Percentiles rank a stretch among this genome's conserved stretches.
Evolutionary conservation across 2,329 filamentous ascomycete genomes (phyloP).

Genomic region (Calonectria montana): DNA sequence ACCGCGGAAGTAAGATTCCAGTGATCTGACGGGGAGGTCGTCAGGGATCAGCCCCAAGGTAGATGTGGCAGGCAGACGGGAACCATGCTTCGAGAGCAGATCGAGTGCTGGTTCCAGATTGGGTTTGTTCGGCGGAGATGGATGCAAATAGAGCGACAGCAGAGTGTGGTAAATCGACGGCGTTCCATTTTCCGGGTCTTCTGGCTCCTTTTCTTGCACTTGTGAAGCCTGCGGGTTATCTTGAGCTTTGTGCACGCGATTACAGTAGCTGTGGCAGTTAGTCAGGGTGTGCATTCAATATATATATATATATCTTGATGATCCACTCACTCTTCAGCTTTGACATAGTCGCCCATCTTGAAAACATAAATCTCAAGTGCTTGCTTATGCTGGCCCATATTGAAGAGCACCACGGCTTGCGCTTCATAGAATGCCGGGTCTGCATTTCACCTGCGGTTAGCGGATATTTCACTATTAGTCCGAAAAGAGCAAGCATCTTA

Average conservation of each 20-base stretch:
- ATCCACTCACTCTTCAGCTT: slow-evolving; percentile 85
- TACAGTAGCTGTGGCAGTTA: slow-evolving; percentile 77
- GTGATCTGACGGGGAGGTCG: slow-evolving; percentile 78
- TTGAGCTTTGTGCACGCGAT: slow-evolving; percentile 78
- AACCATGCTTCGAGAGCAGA: slow-evolving; percentile 91
- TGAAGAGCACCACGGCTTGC: slow-evolving; percentile 89
- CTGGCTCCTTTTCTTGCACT: slow-evolving; percentile 46
- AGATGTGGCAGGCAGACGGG: slow-evolving; percentile 86
- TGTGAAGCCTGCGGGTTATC: slow-evolving; percentile 54
- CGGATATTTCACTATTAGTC: neutral
- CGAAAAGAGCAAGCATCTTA: slow-evolving; percentile 53
- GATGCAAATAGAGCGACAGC: slow-evolving; percentile 88
- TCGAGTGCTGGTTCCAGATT: slow-evolving; percentile 84
- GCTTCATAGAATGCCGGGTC: slow-evolving; percentile 90
- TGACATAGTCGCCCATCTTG: slow-evolving; percentile 85
- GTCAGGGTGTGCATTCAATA: neutral
- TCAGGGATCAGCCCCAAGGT: slow-evolving; percentile 89
- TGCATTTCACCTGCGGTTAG: slow-evolving; percentile 48
- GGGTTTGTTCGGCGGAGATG: slow-evolving; percentile 76
- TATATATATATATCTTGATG: neutral
- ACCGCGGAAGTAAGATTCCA: slow-evolving; percentile 92
- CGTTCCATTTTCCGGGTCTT: slow-evolving; percentile 61
- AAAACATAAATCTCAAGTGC: slow-evolving; percentile 98
- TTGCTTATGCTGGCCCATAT: slow-evolving; percentile 95
- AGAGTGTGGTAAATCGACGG: slow-evolving; percentile 93